A percentile compares a stretch with the other conserved stretches of the same genome.
Conservation (phyloP, 148 eudicot species). For the Amaranthus cruentus region DNA sequence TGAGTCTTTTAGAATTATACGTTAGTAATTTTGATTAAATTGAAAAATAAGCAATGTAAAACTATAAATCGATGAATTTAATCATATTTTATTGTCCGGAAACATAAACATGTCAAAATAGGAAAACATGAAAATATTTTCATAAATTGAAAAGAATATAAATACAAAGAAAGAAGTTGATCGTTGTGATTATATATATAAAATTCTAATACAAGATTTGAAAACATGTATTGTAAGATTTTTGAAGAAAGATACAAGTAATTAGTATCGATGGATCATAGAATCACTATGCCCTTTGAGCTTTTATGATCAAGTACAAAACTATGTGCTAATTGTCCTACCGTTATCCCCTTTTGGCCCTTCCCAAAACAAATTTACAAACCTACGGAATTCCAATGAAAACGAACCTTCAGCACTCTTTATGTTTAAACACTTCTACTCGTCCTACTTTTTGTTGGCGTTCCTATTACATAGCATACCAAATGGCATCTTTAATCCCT, state of each 20-base stretch:
- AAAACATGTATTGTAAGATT: background rate
- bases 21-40: no score
- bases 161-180: no score
- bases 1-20: no score
- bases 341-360: background rate
- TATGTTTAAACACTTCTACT: background rate
- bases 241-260: background rate
- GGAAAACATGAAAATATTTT: no score
- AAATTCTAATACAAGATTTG: background rate
- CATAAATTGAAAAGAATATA: no score
- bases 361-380: constrained; percentile 13
- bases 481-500: constrained; percentile 7
- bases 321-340: background rate
- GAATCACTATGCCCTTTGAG: constrained; percentile 1
- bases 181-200: background rate
- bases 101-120: no score
- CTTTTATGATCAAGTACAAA: constrained; percentile 4
- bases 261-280: background rate
- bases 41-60: no score
- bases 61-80: no score
- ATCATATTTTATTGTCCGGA: no score
- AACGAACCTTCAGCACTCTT: background rate
- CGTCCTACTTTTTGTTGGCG: constrained; percentile 11
- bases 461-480: constrained; percentile 20
- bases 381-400: background rate